Conservation (phyloP, 345 rosid species). For the Boechera retrofracta region DNA sequence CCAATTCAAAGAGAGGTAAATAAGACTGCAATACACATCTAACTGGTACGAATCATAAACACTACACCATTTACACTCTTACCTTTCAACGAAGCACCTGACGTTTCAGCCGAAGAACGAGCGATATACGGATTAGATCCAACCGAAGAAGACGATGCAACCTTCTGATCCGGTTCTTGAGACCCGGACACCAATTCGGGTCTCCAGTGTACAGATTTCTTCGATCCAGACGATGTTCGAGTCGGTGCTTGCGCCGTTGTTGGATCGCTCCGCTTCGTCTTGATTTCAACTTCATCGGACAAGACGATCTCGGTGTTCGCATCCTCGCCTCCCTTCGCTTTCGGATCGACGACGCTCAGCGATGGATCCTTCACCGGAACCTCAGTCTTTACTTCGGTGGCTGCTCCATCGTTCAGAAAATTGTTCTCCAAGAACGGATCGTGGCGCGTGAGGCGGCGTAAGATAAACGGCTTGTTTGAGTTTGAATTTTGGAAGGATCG, state of each 20-base stretch:
- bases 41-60: too few species aligned
- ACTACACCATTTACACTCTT: slow-evolving; percentile 8
- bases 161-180: slow-evolving; percentile 41
- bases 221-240: slow-evolving; percentile 50
- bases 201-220: slow-evolving; percentile 79
- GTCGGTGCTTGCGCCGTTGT: slow-evolving; percentile 29
- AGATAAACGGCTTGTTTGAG: slow-evolving; percentile 11
- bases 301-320: slow-evolving; percentile 43
- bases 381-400: slow-evolving; percentile 56
- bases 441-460: slow-evolving; percentile 35
- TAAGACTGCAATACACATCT: background rate
- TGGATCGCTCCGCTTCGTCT: slow-evolving; percentile 33
- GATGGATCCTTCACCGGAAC: slow-evolving; percentile 49
- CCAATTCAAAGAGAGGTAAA: slow-evolving; percentile 8
- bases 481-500: slow-evolving; percentile 20
- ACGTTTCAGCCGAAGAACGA: slow-evolving; percentile 48
- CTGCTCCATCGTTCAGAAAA: slow-evolving; percentile 49
- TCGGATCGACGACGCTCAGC: background rate
- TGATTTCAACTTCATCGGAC: slow-evolving; percentile 45
- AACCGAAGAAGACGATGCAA: slow-evolving; percentile 19
- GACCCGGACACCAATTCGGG: slow-evolving; percentile 71
- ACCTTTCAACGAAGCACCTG: slow-evolving; percentile 63
- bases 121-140: slow-evolving; percentile 65
- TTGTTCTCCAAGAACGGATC: background rate
- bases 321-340: slow-evolving; percentile 44